Percentiles rank a stretch among this genome's conserved stretches.
Evolutionary conservation across 192 early-diverging fungal species (phyloP).

Genomic region (Backusella liffmaniae): DNA sequence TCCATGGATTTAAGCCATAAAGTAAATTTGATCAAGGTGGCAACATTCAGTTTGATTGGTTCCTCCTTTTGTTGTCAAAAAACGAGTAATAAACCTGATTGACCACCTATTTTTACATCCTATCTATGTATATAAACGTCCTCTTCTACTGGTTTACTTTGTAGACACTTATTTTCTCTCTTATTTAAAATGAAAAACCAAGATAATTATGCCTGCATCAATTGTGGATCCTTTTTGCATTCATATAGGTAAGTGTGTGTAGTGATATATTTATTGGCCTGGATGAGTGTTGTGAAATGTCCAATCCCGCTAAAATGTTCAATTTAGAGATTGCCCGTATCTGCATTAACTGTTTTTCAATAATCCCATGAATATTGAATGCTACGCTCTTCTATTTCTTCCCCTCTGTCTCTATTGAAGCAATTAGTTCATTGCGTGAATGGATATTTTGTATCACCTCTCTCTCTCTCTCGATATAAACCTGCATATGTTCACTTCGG

Average conservation of each 20-base stretch:
- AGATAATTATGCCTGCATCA: background rate
- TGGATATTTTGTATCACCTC: background rate
- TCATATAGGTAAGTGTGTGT: background rate
- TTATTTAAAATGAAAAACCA: background rate
- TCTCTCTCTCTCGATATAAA: background rate
- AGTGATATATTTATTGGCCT: background rate
- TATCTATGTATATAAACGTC: too few relatives aligned
- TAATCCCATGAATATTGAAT: background rate
- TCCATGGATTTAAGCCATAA: too few relatives aligned
- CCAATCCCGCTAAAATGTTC: background rate
- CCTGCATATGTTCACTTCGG: background rate
- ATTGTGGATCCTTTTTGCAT: background rate
- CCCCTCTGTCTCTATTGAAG: background rate
- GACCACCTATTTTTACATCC: too few relatives aligned
- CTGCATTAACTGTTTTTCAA: background rate
- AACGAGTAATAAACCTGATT: too few relatives aligned
- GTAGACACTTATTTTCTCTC: too few relatives aligned
- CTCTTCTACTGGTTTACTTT: too few relatives aligned
- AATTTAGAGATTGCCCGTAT: background rate
- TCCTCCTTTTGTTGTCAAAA: too few relatives aligned
- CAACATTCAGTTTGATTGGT: too few relatives aligned
- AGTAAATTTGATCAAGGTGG: too few relatives aligned
- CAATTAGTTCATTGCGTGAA: background rate
- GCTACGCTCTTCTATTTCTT: background rate
- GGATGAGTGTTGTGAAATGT: too few relatives aligned